These are phyloP conservation scores for Hymenoscyphus linearis DNA, from an alignment of 2,329 filamentous ascomycete genomes.

Conservation along the genomic window DNA sequence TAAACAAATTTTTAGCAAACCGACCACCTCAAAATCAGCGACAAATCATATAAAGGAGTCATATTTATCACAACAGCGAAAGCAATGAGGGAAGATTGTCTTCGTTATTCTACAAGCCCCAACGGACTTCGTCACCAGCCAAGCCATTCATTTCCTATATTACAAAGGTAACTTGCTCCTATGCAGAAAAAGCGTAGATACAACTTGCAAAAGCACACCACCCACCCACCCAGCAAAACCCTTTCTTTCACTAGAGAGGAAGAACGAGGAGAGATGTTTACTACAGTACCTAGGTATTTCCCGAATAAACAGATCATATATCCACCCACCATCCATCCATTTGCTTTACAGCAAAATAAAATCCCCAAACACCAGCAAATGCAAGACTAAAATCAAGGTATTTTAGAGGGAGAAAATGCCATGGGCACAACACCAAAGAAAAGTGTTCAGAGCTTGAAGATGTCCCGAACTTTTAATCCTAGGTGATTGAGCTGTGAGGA, in stretches of 20 bases:
- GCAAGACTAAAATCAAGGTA: neutral
- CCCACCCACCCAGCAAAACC: too few relatives aligned
- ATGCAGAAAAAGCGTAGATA: neutral
- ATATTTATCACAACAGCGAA: too few relatives aligned
- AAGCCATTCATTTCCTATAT: neutral
- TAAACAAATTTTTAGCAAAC: too few relatives aligned
- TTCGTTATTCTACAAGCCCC: constrained; percentile 1
- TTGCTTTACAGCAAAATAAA: neutral
- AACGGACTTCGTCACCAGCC: neutral
- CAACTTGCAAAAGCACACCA: neutral
- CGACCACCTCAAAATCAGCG: too few relatives aligned
- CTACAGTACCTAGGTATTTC: neutral
- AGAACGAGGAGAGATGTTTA: neutral
- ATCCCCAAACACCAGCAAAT: neutral
- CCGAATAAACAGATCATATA: neutral
- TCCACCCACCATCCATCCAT: too few relatives aligned
- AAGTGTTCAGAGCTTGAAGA: neutral
- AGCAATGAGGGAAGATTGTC: constrained; percentile 1
- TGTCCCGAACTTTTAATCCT: neutral
- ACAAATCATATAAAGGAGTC: too few relatives aligned
- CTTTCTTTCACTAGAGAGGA: neutral
- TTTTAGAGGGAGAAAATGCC: neutral
- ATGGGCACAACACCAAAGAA: neutral
- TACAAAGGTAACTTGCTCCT: neutral
- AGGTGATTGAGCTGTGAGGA: neutral